A percentile compares a stretch with the other conserved stretches of the same genome.
phyloP scores from a whole-genome alignment of 768 basidiomycete species.

The Rubroboletus satanas region DNA sequence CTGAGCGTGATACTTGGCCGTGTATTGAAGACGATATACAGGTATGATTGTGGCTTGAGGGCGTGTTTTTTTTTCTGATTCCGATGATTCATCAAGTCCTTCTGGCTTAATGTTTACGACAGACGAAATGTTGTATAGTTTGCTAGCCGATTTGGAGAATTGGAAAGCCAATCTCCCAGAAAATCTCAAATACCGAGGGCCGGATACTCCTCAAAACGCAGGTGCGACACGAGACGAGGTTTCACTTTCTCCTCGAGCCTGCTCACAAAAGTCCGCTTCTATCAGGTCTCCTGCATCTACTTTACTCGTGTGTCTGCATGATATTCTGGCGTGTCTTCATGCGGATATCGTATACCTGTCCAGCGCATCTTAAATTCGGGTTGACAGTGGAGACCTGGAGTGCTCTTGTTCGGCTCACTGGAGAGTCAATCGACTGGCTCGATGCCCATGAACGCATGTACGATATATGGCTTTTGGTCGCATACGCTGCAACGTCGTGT shows the following conservation, averaged over 20 bases:
- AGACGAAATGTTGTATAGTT: conserved; percentile 67
- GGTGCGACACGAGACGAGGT: conserved; percentile 43
- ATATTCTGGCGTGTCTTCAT: conserved; percentile 99
- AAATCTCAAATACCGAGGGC: conserved; percentile 71
- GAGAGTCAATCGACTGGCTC: conserved; percentile 87
- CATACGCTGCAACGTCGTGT: conserved; percentile 85
- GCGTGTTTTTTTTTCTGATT: conserved; percentile 8
- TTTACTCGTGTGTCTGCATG: conserved; percentile 89
- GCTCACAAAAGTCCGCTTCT: conserved; percentile 1
- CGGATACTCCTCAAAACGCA: conserved; percentile 59
- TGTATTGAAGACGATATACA: conserved; percentile 91
- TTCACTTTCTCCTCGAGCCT: neutral
- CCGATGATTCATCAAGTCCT: conserved; percentile 46
- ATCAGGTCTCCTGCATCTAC: conserved; percentile 79
- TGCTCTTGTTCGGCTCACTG: conserved; percentile 64
- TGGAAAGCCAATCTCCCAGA: conserved; percentile 82
- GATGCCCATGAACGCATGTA: conserved; percentile 74
- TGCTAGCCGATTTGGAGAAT: conserved; percentile 61
- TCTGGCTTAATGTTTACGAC: conserved; percentile 83
- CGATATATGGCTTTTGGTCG: conserved; percentile 83
- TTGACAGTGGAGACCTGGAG: conserved; percentile 80
- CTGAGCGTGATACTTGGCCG: conserved; percentile 88
- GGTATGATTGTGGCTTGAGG: conserved; percentile 38
- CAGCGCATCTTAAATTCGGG: conserved; percentile 83
- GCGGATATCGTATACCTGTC: conserved; percentile 92